A percentile compares a stretch with the other conserved stretches of the same genome.
Conservation (phyloP, 768 basidiomycete genomes). For the Cubamyces lactineus region DNA sequence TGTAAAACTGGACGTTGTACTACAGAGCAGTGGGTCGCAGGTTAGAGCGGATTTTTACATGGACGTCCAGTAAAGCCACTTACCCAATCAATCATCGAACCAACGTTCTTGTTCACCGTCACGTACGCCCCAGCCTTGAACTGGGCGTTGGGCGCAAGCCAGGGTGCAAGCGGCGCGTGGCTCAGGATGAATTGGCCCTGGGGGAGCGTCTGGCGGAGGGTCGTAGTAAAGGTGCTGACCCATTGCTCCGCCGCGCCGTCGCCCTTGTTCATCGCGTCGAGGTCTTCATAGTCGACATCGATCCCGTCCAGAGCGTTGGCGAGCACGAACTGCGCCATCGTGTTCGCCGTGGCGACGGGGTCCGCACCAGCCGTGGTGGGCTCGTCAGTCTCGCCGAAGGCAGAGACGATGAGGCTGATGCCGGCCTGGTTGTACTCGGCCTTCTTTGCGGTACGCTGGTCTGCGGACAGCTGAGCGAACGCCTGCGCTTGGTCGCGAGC, state of each 20-base stretch:
- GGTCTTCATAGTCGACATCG: slow-evolving; percentile 32
- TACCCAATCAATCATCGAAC: slow-evolving; percentile 59
- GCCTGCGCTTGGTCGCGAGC: slow-evolving; percentile 19
- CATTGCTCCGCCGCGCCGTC: slow-evolving; percentile 28
- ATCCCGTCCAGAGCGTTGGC: slow-evolving; percentile 31
- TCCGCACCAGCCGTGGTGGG: slow-evolving; percentile 35
- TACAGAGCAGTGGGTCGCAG: not conserved
- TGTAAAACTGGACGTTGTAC: slow-evolving; percentile 26
- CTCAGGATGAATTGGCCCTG: slow-evolving; percentile 37
- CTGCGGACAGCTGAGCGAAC: slow-evolving; percentile 13
- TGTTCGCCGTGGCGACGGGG: slow-evolving; percentile 36
- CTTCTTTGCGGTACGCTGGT: slow-evolving; percentile 25
- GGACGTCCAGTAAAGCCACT: not conserved
- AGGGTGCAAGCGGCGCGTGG: slow-evolving; percentile 36
- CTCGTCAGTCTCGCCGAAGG: slow-evolving; percentile 35
- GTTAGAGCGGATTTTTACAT: not conserved
- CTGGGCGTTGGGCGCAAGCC: slow-evolving; percentile 21
- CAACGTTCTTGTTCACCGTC: slow-evolving; percentile 53
- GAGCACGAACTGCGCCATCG: slow-evolving; percentile 40
- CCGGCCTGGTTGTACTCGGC: slow-evolving; percentile 29
- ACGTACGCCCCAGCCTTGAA: slow-evolving; percentile 54
- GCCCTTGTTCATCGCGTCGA: slow-evolving; percentile 25
- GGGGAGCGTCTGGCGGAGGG: slow-evolving; percentile 29
- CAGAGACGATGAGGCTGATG: slow-evolving; percentile 29
- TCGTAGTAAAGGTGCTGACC: slow-evolving; percentile 30